These are phyloP conservation scores for Didymella arachidicola DNA, from an alignment of 2,329 filamentous ascomycete genomes.

Conservation along the genomic window DNA sequence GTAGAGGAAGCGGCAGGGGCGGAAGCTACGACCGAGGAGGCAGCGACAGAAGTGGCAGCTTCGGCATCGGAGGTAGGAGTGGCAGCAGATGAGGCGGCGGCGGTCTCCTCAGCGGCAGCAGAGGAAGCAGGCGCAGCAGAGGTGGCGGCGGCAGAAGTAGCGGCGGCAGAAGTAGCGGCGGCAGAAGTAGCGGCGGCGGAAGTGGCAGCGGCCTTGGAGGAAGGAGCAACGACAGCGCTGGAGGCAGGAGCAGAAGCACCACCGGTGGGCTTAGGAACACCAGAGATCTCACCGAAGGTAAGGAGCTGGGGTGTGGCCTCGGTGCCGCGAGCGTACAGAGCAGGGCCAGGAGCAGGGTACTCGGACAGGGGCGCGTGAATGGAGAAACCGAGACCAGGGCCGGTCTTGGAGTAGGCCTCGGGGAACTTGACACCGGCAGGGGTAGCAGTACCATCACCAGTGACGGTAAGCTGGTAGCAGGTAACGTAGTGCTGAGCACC, in stretches of 20 bases:
- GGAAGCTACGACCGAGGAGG: conserved; percentile 17
- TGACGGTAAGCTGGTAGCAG: conserved; percentile 55
- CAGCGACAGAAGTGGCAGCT: conserved; percentile 11
- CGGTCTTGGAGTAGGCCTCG: conserved; percentile 51
- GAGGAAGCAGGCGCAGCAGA: conserved; percentile 11
- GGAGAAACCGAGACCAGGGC: conserved; percentile 55
- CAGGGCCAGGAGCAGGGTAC: conserved; percentile 53
- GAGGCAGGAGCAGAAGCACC: conserved; percentile 31
- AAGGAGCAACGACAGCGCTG: conserved; percentile 21
- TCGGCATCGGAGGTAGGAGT: conserved; percentile 9
- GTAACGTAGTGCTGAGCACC: conserved; percentile 58
- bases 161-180: conserved; percentile 13
- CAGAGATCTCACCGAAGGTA: conserved; percentile 36
- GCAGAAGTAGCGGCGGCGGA: conserved; percentile 18
- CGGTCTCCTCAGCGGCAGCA: conserved; percentile 3
- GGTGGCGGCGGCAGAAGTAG: conserved; percentile 18
- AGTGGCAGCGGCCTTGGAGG: conserved; percentile 19
- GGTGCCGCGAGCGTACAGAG: conserved; percentile 48
- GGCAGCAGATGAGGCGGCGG: conserved; percentile 10
- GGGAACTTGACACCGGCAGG: conserved; percentile 58
- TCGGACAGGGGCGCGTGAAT: conserved; percentile 48
- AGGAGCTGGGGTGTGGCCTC: conserved; percentile 34
- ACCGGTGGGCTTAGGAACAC: conserved; percentile 30
- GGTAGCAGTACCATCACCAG: conserved; percentile 43
- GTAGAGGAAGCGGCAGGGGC: conserved; percentile 22